Evolutionary conservation across 2,329 filamentous ascomycete species (phyloP), one percentile per base, ranked within the genome.

Genomic region (Scedosporium minutisporum): DNA sequence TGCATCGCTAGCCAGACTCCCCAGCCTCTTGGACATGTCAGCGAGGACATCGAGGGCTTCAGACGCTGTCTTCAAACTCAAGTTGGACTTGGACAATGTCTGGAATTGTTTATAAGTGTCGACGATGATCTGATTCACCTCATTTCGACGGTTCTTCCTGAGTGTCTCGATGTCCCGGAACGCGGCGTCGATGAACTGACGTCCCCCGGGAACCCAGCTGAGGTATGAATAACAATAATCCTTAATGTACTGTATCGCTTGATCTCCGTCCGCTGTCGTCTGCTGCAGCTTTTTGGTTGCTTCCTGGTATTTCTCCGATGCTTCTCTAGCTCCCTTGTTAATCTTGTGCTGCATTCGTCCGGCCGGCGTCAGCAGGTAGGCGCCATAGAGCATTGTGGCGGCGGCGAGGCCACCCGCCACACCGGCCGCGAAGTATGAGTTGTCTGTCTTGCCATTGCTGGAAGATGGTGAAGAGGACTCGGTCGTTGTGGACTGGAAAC

Each of bases 91-190:
- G 14, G 82, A 80, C 2, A 87, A 75, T 25, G 82, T 78, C 67
- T 86, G 85, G 62, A 92, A 79, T 68, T 90, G 82, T 29, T 78
- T 78, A 72, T 91, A 91, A 1, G 87, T 83, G 58, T 90, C 83
- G 23, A 75, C 78, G 62, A 91, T 77, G 55, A 91, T 84, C 68
- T 84, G 73, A 68, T 91, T 86, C 6, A 90, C 87, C 70, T 92
- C 88, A 0, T 87, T 80, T 57, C 82, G 79, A 72, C 91, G 87
- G 69, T 87, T 87, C 66, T 83, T 74, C 55, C 85, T 82, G 33
- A 92, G 79, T 38, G 80, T 83, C 58, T 91, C 88, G 53, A 90
- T 77, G 67, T 91, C 88, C 25, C 87, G 78, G 73, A 92, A 93
- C 0, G 83, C 84, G 1, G 78, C 74, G 69, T 92, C 87, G 58